These are phyloP conservation scores for Halocafeteria seosinensis DNA, from an alignment of 108 stramenopile species.

Conservation along the genomic window DNA sequence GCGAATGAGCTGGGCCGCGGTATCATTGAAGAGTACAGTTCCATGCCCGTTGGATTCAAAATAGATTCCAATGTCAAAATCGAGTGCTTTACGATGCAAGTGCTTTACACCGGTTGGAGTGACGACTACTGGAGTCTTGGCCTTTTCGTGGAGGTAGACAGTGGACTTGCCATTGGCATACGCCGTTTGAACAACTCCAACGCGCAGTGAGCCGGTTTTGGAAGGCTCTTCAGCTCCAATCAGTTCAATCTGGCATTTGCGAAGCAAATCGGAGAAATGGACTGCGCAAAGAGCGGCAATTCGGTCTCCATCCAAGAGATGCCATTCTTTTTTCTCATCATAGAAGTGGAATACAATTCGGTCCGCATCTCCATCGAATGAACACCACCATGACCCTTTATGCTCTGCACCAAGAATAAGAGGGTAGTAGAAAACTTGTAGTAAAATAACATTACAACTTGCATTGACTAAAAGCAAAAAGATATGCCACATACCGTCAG, in stretches of 20 bases:
- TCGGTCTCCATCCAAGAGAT: slow-evolving; percentile 85
- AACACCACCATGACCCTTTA: too few relatives aligned
- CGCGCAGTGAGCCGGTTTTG: slow-evolving; percentile 33
- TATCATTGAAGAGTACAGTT: slow-evolving; percentile 85
- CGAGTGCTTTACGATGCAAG: slow-evolving; percentile 69
- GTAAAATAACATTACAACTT: too few relatives aligned
- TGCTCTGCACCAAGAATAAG: too few relatives aligned
- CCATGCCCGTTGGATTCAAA: slow-evolving; percentile 99
- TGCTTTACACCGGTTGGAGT: slow-evolving; percentile 78
- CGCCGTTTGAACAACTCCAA: slow-evolving; percentile 93
- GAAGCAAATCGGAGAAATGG: too few relatives aligned
- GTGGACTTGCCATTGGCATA: slow-evolving; percentile 95
- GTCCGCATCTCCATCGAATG: slow-evolving; percentile 95
- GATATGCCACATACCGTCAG: too few relatives aligned
- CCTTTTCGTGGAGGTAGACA: slow-evolving; percentile 41
- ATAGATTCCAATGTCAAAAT: slow-evolving; percentile 92
- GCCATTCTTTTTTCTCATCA: slow-evolving; percentile 25
- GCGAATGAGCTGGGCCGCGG: slow-evolving; percentile 20
- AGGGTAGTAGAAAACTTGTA: too few relatives aligned
- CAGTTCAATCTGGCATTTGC: slow-evolving; percentile 40
- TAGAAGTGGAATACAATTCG: slow-evolving; percentile 76
- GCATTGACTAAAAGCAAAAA: too few relatives aligned
- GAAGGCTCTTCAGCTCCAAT: background rate
- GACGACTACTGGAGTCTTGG: background rate
- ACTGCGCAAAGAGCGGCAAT: slow-evolving; percentile 66